These are phyloP conservation scores for Tolypocladium guangdongense DNA, from an alignment of 2,329 filamentous ascomycete genomes.

Conservation along the genomic window DNA sequence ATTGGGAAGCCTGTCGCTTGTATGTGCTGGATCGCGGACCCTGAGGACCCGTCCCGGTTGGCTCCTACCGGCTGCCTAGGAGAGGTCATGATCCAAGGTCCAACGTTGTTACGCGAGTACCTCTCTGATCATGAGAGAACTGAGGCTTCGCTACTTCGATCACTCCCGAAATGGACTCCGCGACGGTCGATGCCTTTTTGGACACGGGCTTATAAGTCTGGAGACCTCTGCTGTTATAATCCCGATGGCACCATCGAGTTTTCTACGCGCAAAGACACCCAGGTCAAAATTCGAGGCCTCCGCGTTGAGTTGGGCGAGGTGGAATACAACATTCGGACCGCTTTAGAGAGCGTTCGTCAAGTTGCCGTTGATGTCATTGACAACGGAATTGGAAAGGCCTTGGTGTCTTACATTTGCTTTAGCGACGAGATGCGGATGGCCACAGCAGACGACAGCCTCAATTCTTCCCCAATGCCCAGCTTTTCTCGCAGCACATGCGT, in stretches of 20 bases:
- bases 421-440: too few species aligned
- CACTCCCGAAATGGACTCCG: neutral
- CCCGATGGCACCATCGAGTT: constrained; percentile 8
- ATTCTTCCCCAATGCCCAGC: too few species aligned
- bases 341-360: neutral
- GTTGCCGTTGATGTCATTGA: neutral
- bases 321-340: neutral
- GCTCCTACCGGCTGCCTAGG: neutral
- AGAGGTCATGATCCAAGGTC: neutral
- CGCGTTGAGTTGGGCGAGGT: constrained; percentile 2
- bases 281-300: constrained; percentile 17
- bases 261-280: constrained; percentile 11
- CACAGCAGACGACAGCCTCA: too few species aligned
- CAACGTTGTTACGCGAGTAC: neutral
- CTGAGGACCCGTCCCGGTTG: neutral
- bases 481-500: too few species aligned
- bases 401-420: neutral
- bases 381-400: neutral
- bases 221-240: constrained; percentile 18
- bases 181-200: neutral
- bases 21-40: neutral
- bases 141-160: neutral
- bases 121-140: neutral
- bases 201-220: constrained; percentile 5
- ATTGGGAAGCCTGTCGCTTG: neutral